A percentile compares a stretch with the other conserved stretches of the same genome.
Evolutionary conservation across 441 rosid genomes (phyloP).

Genomic region (Adansonia gregorii): DNA sequence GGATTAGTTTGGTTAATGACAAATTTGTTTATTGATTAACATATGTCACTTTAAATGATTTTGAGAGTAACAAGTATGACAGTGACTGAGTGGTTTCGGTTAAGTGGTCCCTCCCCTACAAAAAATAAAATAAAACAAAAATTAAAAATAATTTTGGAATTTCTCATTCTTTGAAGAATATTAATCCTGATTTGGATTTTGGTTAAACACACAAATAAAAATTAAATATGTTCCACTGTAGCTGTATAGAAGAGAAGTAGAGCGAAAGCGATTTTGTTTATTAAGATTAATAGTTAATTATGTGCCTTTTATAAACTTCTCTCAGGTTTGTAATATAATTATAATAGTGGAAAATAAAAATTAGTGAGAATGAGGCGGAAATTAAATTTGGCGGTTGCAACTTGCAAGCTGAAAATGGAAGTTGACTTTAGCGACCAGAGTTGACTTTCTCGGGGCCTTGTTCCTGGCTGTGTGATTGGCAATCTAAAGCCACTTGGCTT

Average conservation of each 20-base stretch:
- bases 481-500: too few relatives aligned
- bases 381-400: not conserved
- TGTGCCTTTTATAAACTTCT: too few relatives aligned
- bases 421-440: not conserved
- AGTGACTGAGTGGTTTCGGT: not conserved
- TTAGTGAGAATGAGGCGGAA: not conserved
- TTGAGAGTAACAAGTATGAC: not conserved
- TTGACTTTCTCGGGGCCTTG: not conserved
- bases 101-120: too few relatives aligned
- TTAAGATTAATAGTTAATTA: too few relatives aligned
- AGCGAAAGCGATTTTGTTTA: too few relatives aligned
- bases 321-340: too few relatives aligned
- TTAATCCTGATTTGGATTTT: too few relatives aligned
- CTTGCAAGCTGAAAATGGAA: not conserved
- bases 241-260: too few relatives aligned
- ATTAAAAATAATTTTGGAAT: not conserved
- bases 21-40: not conserved
- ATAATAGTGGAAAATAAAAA: not conserved
- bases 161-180: too few relatives aligned
- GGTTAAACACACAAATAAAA: too few relatives aligned
- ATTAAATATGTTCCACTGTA: too few relatives aligned
- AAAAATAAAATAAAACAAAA: not conserved
- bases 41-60: not conserved
- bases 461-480: not conserved
- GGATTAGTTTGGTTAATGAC: constrained; percentile 7